Evolutionary conservation across 176 grass and related monocot genomes (phyloP).

Genomic region (Ensete glaucum): DNA sequence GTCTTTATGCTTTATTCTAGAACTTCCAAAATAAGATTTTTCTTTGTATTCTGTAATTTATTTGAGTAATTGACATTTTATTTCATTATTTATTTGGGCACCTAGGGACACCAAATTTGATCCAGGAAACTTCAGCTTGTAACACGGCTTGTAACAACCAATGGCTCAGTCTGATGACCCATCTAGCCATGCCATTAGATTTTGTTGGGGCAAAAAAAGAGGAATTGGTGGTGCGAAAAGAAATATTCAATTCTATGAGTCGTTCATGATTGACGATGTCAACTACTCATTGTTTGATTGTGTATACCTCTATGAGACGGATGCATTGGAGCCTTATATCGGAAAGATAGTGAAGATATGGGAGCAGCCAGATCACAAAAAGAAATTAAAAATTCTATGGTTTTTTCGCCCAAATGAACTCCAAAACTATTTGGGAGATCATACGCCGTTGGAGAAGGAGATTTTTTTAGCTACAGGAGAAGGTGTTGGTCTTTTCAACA

Average conservation of each 20-base stretch:
- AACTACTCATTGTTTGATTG: conserved; percentile 55
- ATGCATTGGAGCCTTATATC: conserved; percentile 36
- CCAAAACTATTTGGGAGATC: conserved; percentile 24
- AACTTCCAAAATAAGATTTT: neutral
- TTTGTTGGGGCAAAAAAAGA: conserved; percentile 47
- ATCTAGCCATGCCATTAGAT: conserved; percentile 28
- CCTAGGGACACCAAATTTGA: neutral
- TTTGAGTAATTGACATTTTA: neutral
- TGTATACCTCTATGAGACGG: conserved; percentile 46
- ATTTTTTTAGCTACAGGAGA: conserved; percentile 64
- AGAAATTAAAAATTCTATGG: conserved; percentile 72
- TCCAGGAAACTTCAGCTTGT: neutral
- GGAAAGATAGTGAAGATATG: conserved; percentile 61
- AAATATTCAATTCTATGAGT: conserved; percentile 40
- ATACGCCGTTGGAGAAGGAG: conserved; percentile 38
- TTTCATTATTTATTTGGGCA: neutral
- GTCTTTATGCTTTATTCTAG: neutral
- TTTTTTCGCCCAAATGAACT: conserved; percentile 59
- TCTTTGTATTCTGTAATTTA: neutral
- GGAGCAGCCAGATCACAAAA: conserved; percentile 34
- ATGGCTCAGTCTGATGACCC: conserved; percentile 13
- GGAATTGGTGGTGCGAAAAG: conserved; percentile 34
- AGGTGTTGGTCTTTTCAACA: conserved; percentile 38
- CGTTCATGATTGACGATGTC: conserved; percentile 56
- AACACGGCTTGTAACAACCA: neutral